These are phyloP conservation scores for Naematelia encephala DNA, from an alignment of 768 basidiomycete species.

Conservation along the genomic window DNA sequence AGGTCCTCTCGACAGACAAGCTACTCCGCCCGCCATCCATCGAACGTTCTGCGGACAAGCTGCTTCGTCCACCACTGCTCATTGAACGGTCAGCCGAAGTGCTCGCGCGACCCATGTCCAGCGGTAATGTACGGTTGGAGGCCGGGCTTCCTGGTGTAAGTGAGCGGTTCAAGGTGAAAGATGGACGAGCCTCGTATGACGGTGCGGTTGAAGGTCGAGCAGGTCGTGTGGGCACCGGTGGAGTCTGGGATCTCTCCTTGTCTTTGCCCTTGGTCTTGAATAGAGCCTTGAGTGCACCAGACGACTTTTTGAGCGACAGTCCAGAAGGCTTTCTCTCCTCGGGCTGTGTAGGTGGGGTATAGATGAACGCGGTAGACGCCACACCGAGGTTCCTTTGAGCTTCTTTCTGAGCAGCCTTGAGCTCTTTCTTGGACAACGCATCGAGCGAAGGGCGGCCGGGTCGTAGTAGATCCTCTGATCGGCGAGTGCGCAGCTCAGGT, in stretches of 20 bases:
- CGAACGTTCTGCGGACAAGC: conserved; percentile 4
- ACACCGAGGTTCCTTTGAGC: conserved; percentile 24
- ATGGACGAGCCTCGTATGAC: conserved; percentile 17
- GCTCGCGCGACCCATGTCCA: background rate
- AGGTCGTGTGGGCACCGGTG: conserved; percentile 24
- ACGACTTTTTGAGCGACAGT: conserved; percentile 43
- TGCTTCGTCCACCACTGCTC: conserved; percentile 4
- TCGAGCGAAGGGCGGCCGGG: conserved; percentile 10
- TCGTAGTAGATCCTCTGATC: conserved; percentile 33
- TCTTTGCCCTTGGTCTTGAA: conserved; percentile 40
- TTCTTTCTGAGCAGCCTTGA: conserved; percentile 24
- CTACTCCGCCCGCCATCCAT: background rate
- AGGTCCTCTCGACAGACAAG: conserved; percentile 22
- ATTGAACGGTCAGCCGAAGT: background rate
- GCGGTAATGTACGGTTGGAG: background rate
- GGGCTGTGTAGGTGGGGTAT: background rate
- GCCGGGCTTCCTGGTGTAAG: conserved; percentile 2
- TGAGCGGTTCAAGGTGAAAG: conserved; percentile 7
- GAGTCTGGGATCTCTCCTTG: conserved; percentile 25
- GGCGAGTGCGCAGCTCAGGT: conserved; percentile 20
- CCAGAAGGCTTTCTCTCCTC: conserved; percentile 33
- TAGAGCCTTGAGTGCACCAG: conserved; percentile 43
- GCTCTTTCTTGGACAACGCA: conserved; percentile 21
- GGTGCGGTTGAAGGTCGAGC: conserved; percentile 4
- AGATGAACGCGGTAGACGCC: conserved; percentile 8